phyloP scores from a whole-genome alignment of 2,329 filamentous ascomycete genomes.

The Xylaria multiplex region DNA sequence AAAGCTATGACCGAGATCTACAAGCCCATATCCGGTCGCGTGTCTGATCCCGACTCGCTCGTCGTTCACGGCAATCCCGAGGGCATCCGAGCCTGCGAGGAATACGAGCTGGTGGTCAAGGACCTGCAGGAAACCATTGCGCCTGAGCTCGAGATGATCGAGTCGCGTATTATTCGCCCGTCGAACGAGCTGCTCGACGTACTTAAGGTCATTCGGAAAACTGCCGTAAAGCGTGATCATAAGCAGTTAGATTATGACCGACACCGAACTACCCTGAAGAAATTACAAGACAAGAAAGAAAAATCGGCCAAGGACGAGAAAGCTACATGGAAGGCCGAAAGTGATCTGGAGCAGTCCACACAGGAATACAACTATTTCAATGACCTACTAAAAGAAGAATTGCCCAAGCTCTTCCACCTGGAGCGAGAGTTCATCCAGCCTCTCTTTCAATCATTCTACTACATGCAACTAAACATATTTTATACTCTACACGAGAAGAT shows the following conservation, averaged over 20 bases:
- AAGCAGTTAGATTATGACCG: slow-evolving; percentile 98
- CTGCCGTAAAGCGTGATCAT: slow-evolving; percentile 88
- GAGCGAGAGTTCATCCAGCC: slow-evolving; percentile 96
- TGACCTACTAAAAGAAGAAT: slow-evolving; percentile 92
- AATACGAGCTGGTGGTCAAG: slow-evolving; percentile 91
- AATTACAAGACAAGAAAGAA: slow-evolving; percentile 97
- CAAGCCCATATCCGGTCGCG: slow-evolving; percentile 94
- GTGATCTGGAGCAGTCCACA: slow-evolving; percentile 87
- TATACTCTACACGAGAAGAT: slow-evolving; percentile 98
- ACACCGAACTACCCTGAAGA: slow-evolving; percentile 84
- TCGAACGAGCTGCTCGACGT: slow-evolving; percentile 94
- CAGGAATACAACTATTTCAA: slow-evolving; percentile 99
- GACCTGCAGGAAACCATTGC: slow-evolving; percentile 88
- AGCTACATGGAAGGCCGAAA: slow-evolving; percentile 94
- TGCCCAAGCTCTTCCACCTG: slow-evolving; percentile 88
- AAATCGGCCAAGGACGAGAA: slow-evolving; percentile 97
- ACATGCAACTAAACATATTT: slow-evolving; percentile 99
- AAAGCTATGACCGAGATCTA: slow-evolving; percentile 96
- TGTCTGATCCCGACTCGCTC: slow-evolving; percentile 89
- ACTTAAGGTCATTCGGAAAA: slow-evolving; percentile 94
- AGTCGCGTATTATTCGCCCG: slow-evolving; percentile 87
- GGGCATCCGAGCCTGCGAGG: slow-evolving; percentile 93
- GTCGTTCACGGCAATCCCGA: slow-evolving; percentile 87
- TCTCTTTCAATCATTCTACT: slow-evolving; percentile 98
- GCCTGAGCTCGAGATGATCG: slow-evolving; percentile 98